Percentiles rank a stretch among this genome's conserved stretches.
Conservation (phyloP, 139 green algal species). For the Desmodesmus armatus region DNA sequence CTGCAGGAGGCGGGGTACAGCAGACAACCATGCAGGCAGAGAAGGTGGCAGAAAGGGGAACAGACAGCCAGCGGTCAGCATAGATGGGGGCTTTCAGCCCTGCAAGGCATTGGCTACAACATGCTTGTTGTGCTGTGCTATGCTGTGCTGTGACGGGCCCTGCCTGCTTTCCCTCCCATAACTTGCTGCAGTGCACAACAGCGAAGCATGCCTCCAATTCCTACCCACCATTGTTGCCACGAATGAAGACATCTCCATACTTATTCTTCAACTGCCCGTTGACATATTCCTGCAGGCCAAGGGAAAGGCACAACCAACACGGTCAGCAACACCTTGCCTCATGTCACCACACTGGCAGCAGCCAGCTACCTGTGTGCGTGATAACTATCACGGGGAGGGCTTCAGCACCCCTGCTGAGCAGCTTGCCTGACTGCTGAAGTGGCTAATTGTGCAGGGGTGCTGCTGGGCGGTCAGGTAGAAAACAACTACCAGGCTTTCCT, state of each 20-base stretch:
- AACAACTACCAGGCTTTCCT: not conserved
- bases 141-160: not conserved
- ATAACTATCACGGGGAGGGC: too few relatives aligned
- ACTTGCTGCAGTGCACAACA: not conserved
- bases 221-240: conserved; percentile 94
- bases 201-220: too few relatives aligned
- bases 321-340: not conserved
- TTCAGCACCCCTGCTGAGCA: too few relatives aligned
- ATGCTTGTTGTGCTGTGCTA: not conserved
- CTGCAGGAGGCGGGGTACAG: conserved; percentile 44
- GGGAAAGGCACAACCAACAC: not conserved
- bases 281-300: conserved; percentile 92
- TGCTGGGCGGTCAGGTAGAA: not conserved
- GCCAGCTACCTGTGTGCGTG: too few relatives aligned
- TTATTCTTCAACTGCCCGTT: conserved; percentile 99
- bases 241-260: conserved; percentile 99
- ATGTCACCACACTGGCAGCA: not conserved
- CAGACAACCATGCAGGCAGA: not conserved
- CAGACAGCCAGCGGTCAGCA: not conserved
- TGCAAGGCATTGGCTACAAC: not conserved
- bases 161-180: too few relatives aligned
- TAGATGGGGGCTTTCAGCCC: not conserved
- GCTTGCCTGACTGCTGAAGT: not conserved
- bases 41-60: not conserved
- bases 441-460: not conserved